phyloP scores from a whole-genome alignment of 495 filamentous ascomycete species.

The Aspergillus indologenus region DNA sequence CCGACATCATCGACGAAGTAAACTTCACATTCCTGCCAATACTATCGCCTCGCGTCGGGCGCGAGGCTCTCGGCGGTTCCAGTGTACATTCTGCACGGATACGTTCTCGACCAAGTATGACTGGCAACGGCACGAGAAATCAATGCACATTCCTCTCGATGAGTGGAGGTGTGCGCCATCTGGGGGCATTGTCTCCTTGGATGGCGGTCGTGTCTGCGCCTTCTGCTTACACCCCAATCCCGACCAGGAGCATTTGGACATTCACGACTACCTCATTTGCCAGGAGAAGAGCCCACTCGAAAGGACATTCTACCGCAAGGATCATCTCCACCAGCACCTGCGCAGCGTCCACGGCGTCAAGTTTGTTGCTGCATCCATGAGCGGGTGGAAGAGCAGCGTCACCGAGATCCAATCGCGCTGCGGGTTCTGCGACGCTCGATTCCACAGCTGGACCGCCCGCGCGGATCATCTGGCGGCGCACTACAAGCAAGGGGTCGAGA shows the following conservation, averaged over 20 bases:
- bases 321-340: slow-evolving; percentile 74
- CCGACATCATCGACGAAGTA: no score
- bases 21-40: no score
- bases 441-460: slow-evolving; percentile 57
- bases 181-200: slow-evolving; percentile 31
- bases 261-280: slow-evolving; percentile 61
- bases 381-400: slow-evolving; percentile 62
- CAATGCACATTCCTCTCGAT: slow-evolving; percentile 68
- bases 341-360: slow-evolving; percentile 64
- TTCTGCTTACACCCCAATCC: slow-evolving; percentile 21
- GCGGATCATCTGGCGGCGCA: slow-evolving; percentile 62
- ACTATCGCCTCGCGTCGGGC: no score
- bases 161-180: slow-evolving; percentile 70
- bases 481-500: slow-evolving; percentile 58
- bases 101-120: slow-evolving; percentile 76
- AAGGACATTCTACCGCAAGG: slow-evolving; percentile 78
- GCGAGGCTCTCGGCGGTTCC: no score
- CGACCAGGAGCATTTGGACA: slow-evolving; percentile 26
- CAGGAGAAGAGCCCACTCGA: slow-evolving; percentile 52
- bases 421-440: slow-evolving; percentile 60
- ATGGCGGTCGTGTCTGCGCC: slow-evolving; percentile 7
- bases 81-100: slow-evolving; percentile 81
- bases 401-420: slow-evolving; percentile 60
- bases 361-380: slow-evolving; percentile 53
- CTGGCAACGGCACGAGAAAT: slow-evolving; percentile 78